A percentile compares a stretch with the other conserved stretches of the same genome.
phyloP scores from a whole-genome alignment of 176 grass and related monocot genomes.

The Alopecurus myosuroides region DNA sequence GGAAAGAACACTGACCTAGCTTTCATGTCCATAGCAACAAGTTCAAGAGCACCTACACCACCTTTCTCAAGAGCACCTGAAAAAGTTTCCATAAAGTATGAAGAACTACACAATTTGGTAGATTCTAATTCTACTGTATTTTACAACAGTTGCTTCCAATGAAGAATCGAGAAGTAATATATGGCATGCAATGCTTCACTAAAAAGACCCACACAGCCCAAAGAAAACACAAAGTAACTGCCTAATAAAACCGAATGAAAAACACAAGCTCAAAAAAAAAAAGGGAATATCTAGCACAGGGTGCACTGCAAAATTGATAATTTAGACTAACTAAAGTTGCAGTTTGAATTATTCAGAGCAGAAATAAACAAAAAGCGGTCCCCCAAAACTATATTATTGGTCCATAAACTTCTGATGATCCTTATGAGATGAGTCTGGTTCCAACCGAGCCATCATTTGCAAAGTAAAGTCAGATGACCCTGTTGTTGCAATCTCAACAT shows the following conservation, averaged over 20 bases:
- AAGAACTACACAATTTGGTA: constrained; percentile 19
- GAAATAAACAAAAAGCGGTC: constrained; percentile 9
- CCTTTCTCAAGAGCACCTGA: constrained; percentile 98
- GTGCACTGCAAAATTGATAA: constrained; percentile 12
- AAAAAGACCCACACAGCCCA: background rate
- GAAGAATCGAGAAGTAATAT: constrained; percentile 4
- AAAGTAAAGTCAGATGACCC: background rate
- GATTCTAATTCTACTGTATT: background rate
- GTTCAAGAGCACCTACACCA: constrained; percentile 98
- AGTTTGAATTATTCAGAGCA: constrained; percentile 10
- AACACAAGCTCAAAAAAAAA: background rate
- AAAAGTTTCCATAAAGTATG: constrained; percentile 22
- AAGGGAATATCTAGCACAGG: background rate
- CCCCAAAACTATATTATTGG: constrained; percentile 17
- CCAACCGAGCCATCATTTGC: background rate
- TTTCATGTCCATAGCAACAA: constrained; percentile 99
- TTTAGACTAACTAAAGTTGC: constrained; percentile 4
- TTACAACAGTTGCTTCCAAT: constrained; percentile 5
- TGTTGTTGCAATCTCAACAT: constrained; percentile 4
- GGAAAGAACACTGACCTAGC: constrained; percentile 62
- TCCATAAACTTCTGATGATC: background rate
- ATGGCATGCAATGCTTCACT: constrained; percentile 28
- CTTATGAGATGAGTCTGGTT: constrained; percentile 1
- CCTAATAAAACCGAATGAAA: background rate
- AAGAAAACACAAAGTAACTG: constrained; percentile 6